Evolutionary conservation across 2,329 filamentous ascomycete species (phyloP), one percentile per base, ranked within the genome.

Genomic region (Trichoderma sp.): DNA sequence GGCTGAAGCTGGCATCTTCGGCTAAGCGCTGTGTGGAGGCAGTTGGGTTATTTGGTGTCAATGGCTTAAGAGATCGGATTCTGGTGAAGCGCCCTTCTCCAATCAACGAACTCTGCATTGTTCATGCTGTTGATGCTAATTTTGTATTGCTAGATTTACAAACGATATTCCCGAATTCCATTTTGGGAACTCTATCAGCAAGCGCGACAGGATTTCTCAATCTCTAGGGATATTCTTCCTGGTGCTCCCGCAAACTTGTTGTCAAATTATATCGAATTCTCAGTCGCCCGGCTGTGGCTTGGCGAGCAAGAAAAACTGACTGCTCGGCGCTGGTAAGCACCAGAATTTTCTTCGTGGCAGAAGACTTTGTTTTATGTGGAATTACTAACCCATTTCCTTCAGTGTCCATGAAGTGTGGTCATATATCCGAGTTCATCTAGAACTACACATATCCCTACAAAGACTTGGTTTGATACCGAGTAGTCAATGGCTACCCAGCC

Each of bases 41-140:
- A 31, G 85, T 87, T 9, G 83, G 86, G 0, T 83, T 88, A 24
- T 90, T 90, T 84, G 89, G 89, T 4, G 78, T 91, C 14, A 85
- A 87, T 35, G 88, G 88, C 4, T 80, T 90, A 76, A 84, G 89
- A 33, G 87, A 90, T 75, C 86, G 90, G 9, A 87, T 91, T n/a
- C 77, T 91, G 76, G 88, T 90, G 78, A 63, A 84, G 75, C 12
- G 9, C 71, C 7, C 31, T 8, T 24, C 53, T 35, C 29, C 12
- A 16, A 64, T 9, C 18, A 31, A 24, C 18, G 11, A 29, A 66
- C 6, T 9, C 6, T 12, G 16, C 7, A 4, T 29, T 24, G 33
- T 31, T 3, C 33, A n/a, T 8, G 3, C 1, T 18, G 11, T n/a
- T 60, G 24, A 1, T 81, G 50, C 69, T 72, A 38, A 72, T 35